phyloP scores from a whole-genome alignment of 805 yeast genomes.

The Wickerhamiella spandovensis region DNA sequence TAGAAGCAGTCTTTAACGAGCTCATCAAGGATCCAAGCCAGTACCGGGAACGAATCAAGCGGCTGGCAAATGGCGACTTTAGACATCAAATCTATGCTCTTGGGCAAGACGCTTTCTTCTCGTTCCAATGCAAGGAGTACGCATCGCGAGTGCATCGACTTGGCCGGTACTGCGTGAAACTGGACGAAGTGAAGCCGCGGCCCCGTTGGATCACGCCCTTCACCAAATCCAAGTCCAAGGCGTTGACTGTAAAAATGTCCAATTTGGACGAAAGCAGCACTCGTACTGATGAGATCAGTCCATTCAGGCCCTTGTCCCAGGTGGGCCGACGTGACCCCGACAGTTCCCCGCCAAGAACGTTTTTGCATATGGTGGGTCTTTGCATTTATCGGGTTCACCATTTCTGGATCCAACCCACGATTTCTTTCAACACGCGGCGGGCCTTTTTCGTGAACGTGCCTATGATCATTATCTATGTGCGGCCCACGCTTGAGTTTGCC shows the following conservation, averaged over 20 bases:
- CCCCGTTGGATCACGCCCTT: slow-evolving; percentile 11
- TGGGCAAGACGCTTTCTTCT: slow-evolving; percentile 12
- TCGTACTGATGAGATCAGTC: slow-evolving; percentile 1
- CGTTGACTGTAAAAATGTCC: neutral
- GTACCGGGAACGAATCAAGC: neutral
- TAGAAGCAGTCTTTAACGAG: slow-evolving; percentile 4
- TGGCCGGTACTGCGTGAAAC: slow-evolving; percentile 11
- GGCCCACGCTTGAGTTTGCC: slow-evolving; percentile 18
- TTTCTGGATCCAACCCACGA: slow-evolving; percentile 1
- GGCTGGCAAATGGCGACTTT: neutral
- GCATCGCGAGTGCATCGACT: slow-evolving; percentile 9
- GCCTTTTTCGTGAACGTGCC: slow-evolving; percentile 12
- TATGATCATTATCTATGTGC: slow-evolving; percentile 13
- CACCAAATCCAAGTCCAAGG: neutral
- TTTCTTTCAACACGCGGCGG: slow-evolving; percentile 14
- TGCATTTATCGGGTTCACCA: slow-evolving; percentile 1
- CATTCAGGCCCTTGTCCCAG: slow-evolving; percentile 7
- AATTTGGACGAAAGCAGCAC: neutral
- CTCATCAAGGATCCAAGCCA: slow-evolving; percentile 1
- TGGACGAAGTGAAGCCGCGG: slow-evolving; percentile 11
- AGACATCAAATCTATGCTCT: slow-evolving; percentile 5
- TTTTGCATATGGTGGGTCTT: slow-evolving; percentile 15
- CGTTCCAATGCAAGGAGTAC: slow-evolving; percentile 10
- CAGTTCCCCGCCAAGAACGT: slow-evolving; percentile 18
- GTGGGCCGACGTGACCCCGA: slow-evolving; percentile 21